These are phyloP conservation scores for Tetrapisispora phaffii DNA, from an alignment of 805 yeast species.

Conservation along the genomic window DNA sequence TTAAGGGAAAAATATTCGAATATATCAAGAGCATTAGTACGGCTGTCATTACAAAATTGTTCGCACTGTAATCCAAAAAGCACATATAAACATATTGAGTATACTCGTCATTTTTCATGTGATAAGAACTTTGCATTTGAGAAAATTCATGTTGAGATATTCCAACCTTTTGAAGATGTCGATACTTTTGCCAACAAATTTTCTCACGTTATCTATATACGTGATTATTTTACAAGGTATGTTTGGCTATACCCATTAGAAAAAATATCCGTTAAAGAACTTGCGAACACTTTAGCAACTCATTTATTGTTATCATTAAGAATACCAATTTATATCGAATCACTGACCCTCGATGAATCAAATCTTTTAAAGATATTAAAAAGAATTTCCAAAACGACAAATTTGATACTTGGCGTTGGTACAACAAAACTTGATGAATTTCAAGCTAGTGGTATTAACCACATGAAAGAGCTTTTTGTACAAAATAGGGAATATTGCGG, in stretches of 20 bases:
- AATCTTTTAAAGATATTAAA: slow-evolving; percentile 24
- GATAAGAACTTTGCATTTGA: slow-evolving; percentile 14
- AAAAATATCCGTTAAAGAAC: slow-evolving; percentile 13
- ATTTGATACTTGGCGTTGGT: slow-evolving; percentile 24
- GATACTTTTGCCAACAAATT: slow-evolving; percentile 18
- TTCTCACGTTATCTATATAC: slow-evolving; percentile 19
- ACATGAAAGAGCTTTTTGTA: slow-evolving; percentile 11
- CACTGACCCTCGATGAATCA: slow-evolving; percentile 20
- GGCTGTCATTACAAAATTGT: slow-evolving; percentile 19
- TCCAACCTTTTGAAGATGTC: slow-evolving; percentile 19
- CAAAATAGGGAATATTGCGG: slow-evolving; percentile 15
- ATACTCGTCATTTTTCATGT: slow-evolving; percentile 13
- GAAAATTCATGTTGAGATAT: slow-evolving; percentile 25
- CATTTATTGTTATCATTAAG: slow-evolving; percentile 14
- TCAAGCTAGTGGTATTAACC: slow-evolving; percentile 15
- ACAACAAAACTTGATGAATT: slow-evolving; percentile 5
- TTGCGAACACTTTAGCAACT: slow-evolving; percentile 11
- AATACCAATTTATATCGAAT: slow-evolving; percentile 25
- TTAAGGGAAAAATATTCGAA: slow-evolving; percentile 21
- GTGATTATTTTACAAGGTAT: slow-evolving; percentile 26
- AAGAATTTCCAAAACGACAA: slow-evolving; percentile 14
- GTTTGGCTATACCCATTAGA: slow-evolving; percentile 25
- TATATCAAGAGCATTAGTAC: slow-evolving; percentile 17
- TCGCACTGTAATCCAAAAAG: slow-evolving; percentile 22
- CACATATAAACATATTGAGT: slow-evolving; percentile 9